These are phyloP conservation scores for Colletotrichum sp. DNA, from an alignment of 2,329 filamentous ascomycete genomes.

Conservation along the genomic window DNA sequence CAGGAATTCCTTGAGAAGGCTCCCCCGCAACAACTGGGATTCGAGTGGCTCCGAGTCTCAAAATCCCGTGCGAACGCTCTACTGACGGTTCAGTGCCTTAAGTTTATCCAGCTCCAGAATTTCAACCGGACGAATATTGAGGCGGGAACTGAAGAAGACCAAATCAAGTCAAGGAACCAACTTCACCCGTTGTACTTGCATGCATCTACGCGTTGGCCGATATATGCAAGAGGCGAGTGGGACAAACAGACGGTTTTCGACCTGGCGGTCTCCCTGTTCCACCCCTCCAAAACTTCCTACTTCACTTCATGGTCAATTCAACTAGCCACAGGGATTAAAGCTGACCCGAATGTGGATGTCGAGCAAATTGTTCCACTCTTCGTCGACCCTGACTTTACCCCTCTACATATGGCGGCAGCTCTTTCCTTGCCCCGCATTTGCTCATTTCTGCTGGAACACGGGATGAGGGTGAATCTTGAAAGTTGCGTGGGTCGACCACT, in stretches of 20 bases:
- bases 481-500: neutral
- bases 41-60: neutral
- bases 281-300: too few species aligned
- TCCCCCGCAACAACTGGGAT: accelerated
- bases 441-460: neutral
- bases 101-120: neutral
- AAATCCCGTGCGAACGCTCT: accelerated
- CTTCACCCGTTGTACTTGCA: neutral
- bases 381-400: neutral
- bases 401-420: neutral
- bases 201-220: too few species aligned
- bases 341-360: too few species aligned
- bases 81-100: neutral
- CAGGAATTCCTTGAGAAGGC: neutral
- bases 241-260: too few species aligned
- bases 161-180: accelerated
- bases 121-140: accelerated
- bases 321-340: too few species aligned
- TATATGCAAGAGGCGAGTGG: too few species aligned
- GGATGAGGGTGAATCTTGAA: neutral
- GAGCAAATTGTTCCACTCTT: too few species aligned
- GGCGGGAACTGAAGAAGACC: too few species aligned
- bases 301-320: too few species aligned
- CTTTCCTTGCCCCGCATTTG: neutral
- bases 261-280: too few species aligned